These are phyloP conservation scores for Acrocalymma vagum DNA, from an alignment of 2,329 filamentous ascomycete genomes.

Conservation along the genomic window DNA sequence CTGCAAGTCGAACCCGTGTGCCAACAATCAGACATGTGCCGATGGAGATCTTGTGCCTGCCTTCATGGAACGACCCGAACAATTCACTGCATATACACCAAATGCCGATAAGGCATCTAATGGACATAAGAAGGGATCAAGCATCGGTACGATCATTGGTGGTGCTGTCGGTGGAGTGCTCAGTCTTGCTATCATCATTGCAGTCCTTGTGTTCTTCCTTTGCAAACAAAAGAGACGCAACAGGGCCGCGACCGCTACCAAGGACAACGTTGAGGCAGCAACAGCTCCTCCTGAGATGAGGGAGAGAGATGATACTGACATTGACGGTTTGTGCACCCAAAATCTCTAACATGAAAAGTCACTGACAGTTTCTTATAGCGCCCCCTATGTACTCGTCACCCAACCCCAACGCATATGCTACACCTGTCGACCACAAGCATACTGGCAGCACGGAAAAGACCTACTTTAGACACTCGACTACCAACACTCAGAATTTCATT, in stretches of 20 bases:
- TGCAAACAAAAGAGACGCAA: conserved; percentile 25
- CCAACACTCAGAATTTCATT: no score
- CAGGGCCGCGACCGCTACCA: conserved; percentile 6
- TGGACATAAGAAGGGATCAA: conserved; percentile 7
- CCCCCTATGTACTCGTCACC: conserved; percentile 35
- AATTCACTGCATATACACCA: conserved; percentile 25
- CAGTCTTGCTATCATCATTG: conserved; percentile 31
- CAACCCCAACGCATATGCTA: conserved; percentile 23
- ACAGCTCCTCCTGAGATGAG: conserved; percentile 23
- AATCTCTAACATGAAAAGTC: neutral
- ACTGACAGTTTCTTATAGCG: conserved; percentile 23
- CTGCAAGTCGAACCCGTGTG: conserved; percentile 48
- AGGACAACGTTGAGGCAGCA: conserved; percentile 13
- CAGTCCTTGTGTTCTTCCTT: conserved; percentile 31
- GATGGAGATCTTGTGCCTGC: conserved; percentile 34
- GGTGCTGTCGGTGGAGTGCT: conserved; percentile 37
- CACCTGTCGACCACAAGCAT: conserved; percentile 12
- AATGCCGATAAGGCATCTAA: conserved; percentile 4
- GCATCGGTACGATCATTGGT: conserved; percentile 35
- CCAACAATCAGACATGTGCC: conserved; percentile 32
- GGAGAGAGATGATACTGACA: conserved; percentile 13
- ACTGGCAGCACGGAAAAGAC: conserved; percentile 29
- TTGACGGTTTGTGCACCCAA: conserved; percentile 20
- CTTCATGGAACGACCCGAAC: conserved; percentile 27
- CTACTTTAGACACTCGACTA: no score